Percentiles rank a stretch among this genome's conserved stretches.
These are phyloP conservation scores for Funneliformis caledonium DNA, from an alignment of 371 early-diverging fungal species.

Conservation along the genomic window DNA sequence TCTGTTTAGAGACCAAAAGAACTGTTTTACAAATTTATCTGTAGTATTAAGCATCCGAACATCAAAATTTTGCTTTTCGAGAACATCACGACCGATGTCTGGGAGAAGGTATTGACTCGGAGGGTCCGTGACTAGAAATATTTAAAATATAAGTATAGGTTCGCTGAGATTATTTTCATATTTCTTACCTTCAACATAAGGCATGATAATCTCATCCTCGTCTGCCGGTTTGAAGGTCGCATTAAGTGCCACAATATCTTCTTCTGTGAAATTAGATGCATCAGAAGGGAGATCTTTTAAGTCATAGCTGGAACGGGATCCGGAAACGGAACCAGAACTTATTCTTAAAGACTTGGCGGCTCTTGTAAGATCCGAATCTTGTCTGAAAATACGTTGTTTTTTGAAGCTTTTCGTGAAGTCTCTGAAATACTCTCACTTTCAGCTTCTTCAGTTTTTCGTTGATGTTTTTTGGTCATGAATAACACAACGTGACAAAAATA, in stretches of 20 bases:
- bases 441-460: constrained; percentile 1
- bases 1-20: not conserved
- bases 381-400: not conserved
- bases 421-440: not conserved
- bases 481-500: constrained; percentile 25
- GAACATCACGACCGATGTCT: not conserved
- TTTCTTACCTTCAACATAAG: constrained; percentile 32
- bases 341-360: constrained; percentile 23
- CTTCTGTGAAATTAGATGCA: not conserved
- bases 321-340: constrained; percentile 24
- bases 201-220: not conserved
- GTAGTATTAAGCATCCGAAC: not conserved
- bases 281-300: constrained; percentile 11
- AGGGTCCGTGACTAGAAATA: constrained; percentile 21
- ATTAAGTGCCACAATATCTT: constrained; percentile 24
- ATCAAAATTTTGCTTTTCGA: not conserved
- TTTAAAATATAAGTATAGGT: constrained; percentile 27
- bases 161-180: constrained; percentile 12
- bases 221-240: constrained; percentile 23
- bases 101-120: not conserved
- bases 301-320: constrained; percentile 14
- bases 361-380: not conserved
- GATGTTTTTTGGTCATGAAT: not conserved
- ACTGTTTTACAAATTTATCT: not conserved
- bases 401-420: too few species aligned